phyloP scores from a whole-genome alignment of 1,284 basidiomycete species.

The Cutaneotrichosporon cutaneum region DNA sequence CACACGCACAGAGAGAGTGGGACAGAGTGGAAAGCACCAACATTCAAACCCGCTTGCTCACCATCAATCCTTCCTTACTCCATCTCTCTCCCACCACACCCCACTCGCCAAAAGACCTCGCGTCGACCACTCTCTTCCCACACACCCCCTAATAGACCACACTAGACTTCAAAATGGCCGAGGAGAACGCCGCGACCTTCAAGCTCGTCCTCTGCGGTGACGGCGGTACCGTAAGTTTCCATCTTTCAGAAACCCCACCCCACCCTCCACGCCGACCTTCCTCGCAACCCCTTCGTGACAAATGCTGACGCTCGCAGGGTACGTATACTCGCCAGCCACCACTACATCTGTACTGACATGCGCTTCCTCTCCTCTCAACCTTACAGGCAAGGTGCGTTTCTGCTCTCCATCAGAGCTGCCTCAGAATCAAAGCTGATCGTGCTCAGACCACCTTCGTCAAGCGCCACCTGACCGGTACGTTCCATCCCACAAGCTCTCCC shows the following conservation, averaged over 20 bases:
- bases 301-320: constrained; percentile 23
- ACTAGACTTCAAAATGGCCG: constrained; percentile 38
- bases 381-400: constrained; percentile 34
- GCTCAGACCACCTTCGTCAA: constrained; percentile 91
- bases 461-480: constrained; percentile 89
- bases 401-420: constrained; percentile 1
- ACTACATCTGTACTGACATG: constrained; percentile 15
- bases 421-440: constrained; percentile 19
- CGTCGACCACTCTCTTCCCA: not conserved
- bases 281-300: not conserved
- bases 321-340: constrained; percentile 11
- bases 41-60: constrained; percentile 7
- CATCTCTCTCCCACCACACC: constrained; percentile 1
- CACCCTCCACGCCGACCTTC: constrained; percentile 1
- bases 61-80: constrained; percentile 8
- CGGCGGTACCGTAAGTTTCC: constrained; percentile 82
- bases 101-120: constrained; percentile 3
- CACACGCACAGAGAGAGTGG: too few relatives aligned
- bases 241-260: not conserved
- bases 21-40: too few relatives aligned
- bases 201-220: constrained; percentile 97
- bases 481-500: constrained; percentile 3
- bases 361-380: not conserved
- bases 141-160: constrained; percentile 7
- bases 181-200: constrained; percentile 75